Evolutionary conservation across 768 basidiomycete genomes (phyloP).

Genomic region (Leccinum incarnatum): DNA sequence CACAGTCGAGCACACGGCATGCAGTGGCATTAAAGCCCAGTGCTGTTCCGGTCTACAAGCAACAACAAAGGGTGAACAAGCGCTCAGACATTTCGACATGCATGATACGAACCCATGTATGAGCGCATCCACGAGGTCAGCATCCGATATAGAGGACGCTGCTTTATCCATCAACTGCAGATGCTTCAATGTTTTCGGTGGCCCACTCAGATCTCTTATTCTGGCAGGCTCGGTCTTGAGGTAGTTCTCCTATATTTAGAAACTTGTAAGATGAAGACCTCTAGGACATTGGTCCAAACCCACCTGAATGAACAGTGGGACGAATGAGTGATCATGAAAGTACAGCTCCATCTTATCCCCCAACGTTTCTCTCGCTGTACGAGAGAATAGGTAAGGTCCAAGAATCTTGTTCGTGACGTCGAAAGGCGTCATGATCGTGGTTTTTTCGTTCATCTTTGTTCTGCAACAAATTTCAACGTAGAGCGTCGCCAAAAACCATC

Average conservation of each 20-base stretch:
- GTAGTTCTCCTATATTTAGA: conserved; percentile 84
- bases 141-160: conserved; percentile 90
- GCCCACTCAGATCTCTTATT: conserved; percentile 55
- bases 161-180: conserved; percentile 84
- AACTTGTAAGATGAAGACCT: background rate
- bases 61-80: background rate
- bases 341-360: conserved; percentile 94
- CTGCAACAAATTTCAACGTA: conserved; percentile 39
- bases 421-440: conserved; percentile 87
- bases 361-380: conserved; percentile 75
- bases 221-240: conserved; percentile 75
- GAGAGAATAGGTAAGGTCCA: conserved; percentile 87
- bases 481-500: background rate
- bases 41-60: conserved; percentile 82
- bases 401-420: conserved; percentile 86
- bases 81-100: background rate
- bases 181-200: conserved; percentile 64
- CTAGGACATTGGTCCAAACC: background rate
- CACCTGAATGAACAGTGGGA: conserved; percentile 95
- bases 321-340: conserved; percentile 93
- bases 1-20: conserved; percentile 88
- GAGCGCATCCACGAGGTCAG: conserved; percentile 87
- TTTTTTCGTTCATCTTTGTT: conserved; percentile 88
- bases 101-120: conserved; percentile 74
- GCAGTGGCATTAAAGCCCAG: conserved; percentile 92